phyloP scores from a whole-genome alignment of 2,329 filamentous ascomycete species.

The Chalaropsis ovoidea region DNA sequence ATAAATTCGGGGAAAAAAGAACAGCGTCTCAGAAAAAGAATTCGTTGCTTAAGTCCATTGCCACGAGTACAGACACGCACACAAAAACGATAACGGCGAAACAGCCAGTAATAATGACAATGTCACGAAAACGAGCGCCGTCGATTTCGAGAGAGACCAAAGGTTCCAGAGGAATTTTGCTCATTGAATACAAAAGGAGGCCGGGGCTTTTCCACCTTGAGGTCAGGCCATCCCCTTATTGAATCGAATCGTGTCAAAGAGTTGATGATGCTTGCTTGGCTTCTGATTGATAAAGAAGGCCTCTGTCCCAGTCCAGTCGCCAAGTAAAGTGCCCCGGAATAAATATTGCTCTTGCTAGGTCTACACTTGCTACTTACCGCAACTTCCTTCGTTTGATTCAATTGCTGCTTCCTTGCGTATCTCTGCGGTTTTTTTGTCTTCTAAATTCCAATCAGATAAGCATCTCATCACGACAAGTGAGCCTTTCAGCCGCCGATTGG shows the following conservation, averaged over 20 bases:
- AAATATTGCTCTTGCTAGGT: not conserved
- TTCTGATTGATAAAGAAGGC: slow-evolving; percentile 12
- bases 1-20: slow-evolving; percentile 1
- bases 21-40: not conserved
- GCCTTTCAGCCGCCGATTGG: not conserved
- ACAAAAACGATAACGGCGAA: not conserved
- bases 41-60: not conserved
- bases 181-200: not conserved
- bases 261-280: not conserved
- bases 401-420: not conserved
- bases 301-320: not conserved
- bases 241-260: not conserved
- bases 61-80: not conserved
- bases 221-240: slow-evolving; percentile 1
- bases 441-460: slow-evolving; percentile 9
- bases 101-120: not conserved
- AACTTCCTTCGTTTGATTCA: not conserved
- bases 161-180: not conserved
- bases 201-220: not conserved
- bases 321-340: not conserved
- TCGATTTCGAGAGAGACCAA: not conserved
- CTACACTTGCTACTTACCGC: not conserved
- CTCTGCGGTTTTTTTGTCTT: not conserved
- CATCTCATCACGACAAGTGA: not conserved
- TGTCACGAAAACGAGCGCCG: not conserved